Evolutionary conservation across 2,329 filamentous ascomycete species (phyloP).

Genomic region (Hortaea werneckii): DNA sequence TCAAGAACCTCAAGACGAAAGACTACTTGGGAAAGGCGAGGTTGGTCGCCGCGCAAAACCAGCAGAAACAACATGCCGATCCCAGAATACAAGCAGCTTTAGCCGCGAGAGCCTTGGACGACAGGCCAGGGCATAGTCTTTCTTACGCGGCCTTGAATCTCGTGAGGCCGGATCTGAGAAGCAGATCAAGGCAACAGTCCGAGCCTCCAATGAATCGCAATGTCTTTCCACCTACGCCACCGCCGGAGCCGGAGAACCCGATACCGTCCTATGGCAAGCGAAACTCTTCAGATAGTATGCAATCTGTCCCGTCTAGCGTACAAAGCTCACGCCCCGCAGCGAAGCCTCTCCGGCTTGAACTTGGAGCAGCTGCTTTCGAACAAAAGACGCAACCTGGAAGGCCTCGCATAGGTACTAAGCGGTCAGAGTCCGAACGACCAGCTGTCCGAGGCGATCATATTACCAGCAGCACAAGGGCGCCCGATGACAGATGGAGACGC

Average conservation of each 20-base stretch:
- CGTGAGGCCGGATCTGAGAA: constrained; percentile 74
- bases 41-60: constrained; percentile 61
- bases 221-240: constrained; percentile 95
- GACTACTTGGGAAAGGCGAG: constrained; percentile 96
- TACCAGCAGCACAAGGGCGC: constrained; percentile 10
- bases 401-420: constrained; percentile 29
- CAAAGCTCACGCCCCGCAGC: constrained; percentile 33
- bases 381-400: constrained; percentile 19
- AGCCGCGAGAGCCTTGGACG: constrained; percentile 53
- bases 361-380: constrained; percentile 40
- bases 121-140: constrained; percentile 71
- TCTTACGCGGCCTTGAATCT: constrained; percentile 90
- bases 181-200: constrained; percentile 67
- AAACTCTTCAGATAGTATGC: constrained; percentile 34
- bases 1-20: constrained; percentile 95
- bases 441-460: constrained; percentile 27
- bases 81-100: constrained; percentile 22
- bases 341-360: constrained; percentile 36
- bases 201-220: constrained; percentile 70
- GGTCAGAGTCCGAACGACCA: constrained; percentile 36
- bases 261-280: constrained; percentile 15
- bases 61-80: constrained; percentile 12
- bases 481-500: constrained; percentile 33
- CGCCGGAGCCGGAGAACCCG: constrained; percentile 65
- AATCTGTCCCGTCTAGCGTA: constrained; percentile 29